phyloP scores from a whole-genome alignment of 2,329 filamentous ascomycete species.

The Calonectria henricotiae region DNA sequence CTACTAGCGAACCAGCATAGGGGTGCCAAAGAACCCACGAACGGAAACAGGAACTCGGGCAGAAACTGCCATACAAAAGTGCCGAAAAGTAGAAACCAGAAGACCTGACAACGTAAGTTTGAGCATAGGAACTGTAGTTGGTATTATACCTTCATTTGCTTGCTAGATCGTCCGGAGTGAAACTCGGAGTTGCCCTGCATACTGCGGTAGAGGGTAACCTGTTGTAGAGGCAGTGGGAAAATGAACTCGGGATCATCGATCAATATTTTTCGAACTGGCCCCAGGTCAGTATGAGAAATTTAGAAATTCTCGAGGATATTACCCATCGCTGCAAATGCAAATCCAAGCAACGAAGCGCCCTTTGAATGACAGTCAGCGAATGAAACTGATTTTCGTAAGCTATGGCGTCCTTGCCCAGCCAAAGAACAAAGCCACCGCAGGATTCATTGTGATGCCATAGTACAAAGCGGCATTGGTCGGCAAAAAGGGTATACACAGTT shows the following conservation, averaged over 20 bases:
- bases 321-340: constrained; percentile 25
- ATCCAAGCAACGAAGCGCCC: constrained; percentile 21
- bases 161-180: constrained; percentile 60
- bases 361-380: background rate
- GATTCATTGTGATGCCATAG: constrained; percentile 28
- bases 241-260: constrained; percentile 30
- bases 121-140: constrained; percentile 62
- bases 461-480: constrained; percentile 67
- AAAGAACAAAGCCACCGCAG: constrained; percentile 22
- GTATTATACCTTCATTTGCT: constrained; percentile 68
- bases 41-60: constrained; percentile 74
- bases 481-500: constrained; percentile 66
- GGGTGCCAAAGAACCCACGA: constrained; percentile 74
- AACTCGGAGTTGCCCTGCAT: constrained; percentile 21
- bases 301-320: too few relatives aligned
- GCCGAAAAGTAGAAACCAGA: constrained; percentile 67
- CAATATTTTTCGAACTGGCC: constrained; percentile 9
- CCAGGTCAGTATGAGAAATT: background rate
- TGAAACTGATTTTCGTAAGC: too few relatives aligned
- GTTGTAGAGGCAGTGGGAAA: constrained; percentile 19
- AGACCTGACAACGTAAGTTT: constrained; percentile 72
- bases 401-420: constrained; percentile 12
- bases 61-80: constrained; percentile 74
- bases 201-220: constrained; percentile 20
- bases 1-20: constrained; percentile 76